A percentile compares a stretch with the other conserved stretches of the same genome.
Evolutionary conservation across 2,329 filamentous ascomycete species (phyloP).

Genomic region (Venturia asperata): DNA sequence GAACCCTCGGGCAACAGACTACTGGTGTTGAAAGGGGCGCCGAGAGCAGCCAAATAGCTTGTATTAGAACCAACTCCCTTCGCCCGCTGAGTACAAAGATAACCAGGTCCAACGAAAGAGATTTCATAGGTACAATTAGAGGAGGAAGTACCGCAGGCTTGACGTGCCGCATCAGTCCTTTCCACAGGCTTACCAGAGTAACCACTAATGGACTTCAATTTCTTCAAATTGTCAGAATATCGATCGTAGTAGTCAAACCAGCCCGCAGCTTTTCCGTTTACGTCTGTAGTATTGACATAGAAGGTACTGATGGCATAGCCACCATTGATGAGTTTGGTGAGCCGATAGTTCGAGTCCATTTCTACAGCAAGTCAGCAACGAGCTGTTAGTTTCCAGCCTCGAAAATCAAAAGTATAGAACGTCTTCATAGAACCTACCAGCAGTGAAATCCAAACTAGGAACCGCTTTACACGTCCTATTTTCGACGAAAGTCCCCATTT

Average conservation of each 20-base stretch:
- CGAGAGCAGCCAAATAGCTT: slow-evolving; percentile 23
- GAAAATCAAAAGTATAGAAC: too few relatives aligned
- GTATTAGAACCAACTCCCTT: slow-evolving; percentile 22
- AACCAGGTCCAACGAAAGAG: slow-evolving; percentile 31
- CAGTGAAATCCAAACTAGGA: slow-evolving; percentile 29
- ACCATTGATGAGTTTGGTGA: slow-evolving; percentile 6
- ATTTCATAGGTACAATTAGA: slow-evolving; percentile 34
- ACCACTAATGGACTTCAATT: slow-evolving; percentile 28
- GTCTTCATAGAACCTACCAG: slow-evolving; percentile 30
- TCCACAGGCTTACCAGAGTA: slow-evolving; percentile 30
- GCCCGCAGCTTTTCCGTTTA: slow-evolving; percentile 22
- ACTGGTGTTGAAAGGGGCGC: slow-evolving; percentile 29
- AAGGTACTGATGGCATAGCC: slow-evolving; percentile 26
- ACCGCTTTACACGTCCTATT: slow-evolving; percentile 27
- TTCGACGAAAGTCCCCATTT: slow-evolving; percentile 24
- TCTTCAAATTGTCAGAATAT: slow-evolving; percentile 23
- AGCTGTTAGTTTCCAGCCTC: slow-evolving; percentile 20
- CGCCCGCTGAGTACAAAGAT: slow-evolving; percentile 32
- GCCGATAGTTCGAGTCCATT: neutral
- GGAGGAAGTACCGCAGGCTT: slow-evolving; percentile 27
- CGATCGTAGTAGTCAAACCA: slow-evolving; percentile 29
- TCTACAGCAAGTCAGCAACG: neutral
- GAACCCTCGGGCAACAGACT: slow-evolving; percentile 30
- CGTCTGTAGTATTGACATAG: slow-evolving; percentile 34
- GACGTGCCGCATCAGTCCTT: slow-evolving; percentile 24